A percentile compares a stretch with the other conserved stretches of the same genome.
phyloP scores from a whole-genome alignment of 2,329 filamentous ascomycete species.

The Cercospora citrullina region DNA sequence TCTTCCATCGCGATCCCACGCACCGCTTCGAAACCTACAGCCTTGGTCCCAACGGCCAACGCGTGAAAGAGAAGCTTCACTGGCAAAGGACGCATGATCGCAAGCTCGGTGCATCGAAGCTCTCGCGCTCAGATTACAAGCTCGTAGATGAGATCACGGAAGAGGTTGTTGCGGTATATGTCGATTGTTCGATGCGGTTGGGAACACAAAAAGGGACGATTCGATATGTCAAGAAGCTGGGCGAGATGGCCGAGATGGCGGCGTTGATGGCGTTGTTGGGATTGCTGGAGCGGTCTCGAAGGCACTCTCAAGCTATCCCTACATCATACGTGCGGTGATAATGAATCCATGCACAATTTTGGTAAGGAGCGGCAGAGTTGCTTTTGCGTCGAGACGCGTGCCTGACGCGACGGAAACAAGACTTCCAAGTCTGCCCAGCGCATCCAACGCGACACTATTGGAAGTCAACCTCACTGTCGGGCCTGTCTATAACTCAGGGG shows the following conservation, averaged over 20 bases:
- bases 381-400: too few species aligned
- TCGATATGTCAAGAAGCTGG: conserved; percentile 8
- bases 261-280: conserved; percentile 24
- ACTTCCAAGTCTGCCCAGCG: too few species aligned
- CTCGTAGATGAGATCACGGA: conserved; percentile 23
- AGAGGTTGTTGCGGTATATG: conserved; percentile 24
- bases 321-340: not conserved
- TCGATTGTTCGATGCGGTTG: conserved; percentile 16
- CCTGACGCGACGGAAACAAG: too few species aligned
- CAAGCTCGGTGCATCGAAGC: conserved; percentile 21
- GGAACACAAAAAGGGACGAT: conserved; percentile 21
- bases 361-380: too few species aligned
- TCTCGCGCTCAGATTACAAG: conserved; percentile 22
- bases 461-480: too few species aligned
- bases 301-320: not conserved
- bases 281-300: conserved; percentile 19
- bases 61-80: conserved; percentile 13
- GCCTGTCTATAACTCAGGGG: not conserved
- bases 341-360: too few species aligned
- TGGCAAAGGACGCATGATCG: conserved; percentile 22
- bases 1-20: conserved; percentile 16
- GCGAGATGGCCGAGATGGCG: conserved; percentile 18
- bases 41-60: not conserved
- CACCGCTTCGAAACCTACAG: conserved; percentile 19
- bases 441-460: too few species aligned